Evolutionary conservation across 495 filamentous ascomycete species (phyloP).

Genomic region (Patellaria atrata): DNA sequence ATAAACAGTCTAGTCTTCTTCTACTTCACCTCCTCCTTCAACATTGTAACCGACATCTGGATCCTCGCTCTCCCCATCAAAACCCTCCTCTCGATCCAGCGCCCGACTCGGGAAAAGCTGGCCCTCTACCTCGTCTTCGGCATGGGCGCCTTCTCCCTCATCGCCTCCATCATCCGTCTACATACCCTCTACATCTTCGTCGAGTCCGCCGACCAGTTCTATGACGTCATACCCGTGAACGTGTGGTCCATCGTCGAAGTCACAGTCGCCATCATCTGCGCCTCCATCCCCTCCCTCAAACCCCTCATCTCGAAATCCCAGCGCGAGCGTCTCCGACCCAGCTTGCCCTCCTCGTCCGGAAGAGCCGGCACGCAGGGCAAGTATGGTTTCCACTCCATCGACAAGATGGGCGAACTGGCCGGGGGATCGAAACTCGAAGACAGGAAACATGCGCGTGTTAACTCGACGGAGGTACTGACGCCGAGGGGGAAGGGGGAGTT

Average conservation of each 20-base stretch:
- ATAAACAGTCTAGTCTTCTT: slow-evolving; percentile 37
- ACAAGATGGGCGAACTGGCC: too few relatives aligned
- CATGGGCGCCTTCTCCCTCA: slow-evolving; percentile 32
- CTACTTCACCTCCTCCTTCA: slow-evolving; percentile 37
- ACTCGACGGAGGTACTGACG: too few relatives aligned
- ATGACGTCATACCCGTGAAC: slow-evolving; percentile 29
- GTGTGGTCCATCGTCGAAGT: slow-evolving; percentile 36
- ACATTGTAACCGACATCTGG: slow-evolving; percentile 38
- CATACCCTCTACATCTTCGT: slow-evolving; percentile 27
- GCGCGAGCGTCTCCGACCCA: too few relatives aligned
- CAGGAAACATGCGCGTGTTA: too few relatives aligned
- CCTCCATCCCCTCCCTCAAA: slow-evolving; percentile 28
- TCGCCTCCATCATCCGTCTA: slow-evolving; percentile 32
- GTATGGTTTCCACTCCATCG: too few relatives aligned
- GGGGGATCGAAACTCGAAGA: too few relatives aligned
- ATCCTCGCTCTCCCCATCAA: slow-evolving; percentile 37
- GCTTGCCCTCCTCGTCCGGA: too few relatives aligned
- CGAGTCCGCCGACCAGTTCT: slow-evolving; percentile 16
- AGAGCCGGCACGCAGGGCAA: too few relatives aligned
- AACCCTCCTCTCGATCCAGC: slow-evolving; percentile 30
- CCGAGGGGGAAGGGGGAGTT: too few relatives aligned
- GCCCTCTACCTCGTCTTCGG: slow-evolving; percentile 36
- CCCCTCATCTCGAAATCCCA: slow-evolving; percentile 26
- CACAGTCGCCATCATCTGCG: slow-evolving; percentile 35
- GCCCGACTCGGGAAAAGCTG: slow-evolving; percentile 32